These are phyloP conservation scores for Plantago major DNA, from an alignment of 257 asterid species.

Conservation along the genomic window DNA sequence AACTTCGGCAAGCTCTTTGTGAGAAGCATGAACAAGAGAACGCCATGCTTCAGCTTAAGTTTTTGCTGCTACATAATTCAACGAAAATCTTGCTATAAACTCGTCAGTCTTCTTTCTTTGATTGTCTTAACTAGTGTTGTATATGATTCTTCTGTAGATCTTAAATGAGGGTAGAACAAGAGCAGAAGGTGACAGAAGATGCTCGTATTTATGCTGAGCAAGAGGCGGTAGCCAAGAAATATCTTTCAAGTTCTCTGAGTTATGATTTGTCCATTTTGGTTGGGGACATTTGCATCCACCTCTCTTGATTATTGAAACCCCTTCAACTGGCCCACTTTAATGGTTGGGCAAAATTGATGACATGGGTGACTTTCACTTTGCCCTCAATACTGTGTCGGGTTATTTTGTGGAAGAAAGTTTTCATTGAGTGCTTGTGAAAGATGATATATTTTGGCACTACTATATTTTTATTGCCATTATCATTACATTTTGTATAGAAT, in stretches of 20 bases:
- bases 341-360: too few species aligned
- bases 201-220: slow-evolving; percentile 96
- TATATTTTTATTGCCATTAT: too few species aligned
- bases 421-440: too few species aligned
- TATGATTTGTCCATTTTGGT: neutral
- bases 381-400: too few species aligned
- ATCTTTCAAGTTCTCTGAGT: slow-evolving; percentile 88
- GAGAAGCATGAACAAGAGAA: slow-evolving; percentile 97
- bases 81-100: neutral
- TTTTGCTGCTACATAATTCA: slow-evolving; percentile 7
- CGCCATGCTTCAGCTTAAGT: slow-evolving; percentile 93
- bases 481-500: too few species aligned
- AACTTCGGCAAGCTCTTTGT: slow-evolving; percentile 66
- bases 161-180: slow-evolving; percentile 97
- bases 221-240: slow-evolving; percentile 95
- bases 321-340: too few species aligned
- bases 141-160: slow-evolving; percentile 37
- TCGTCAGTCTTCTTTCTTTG: neutral
- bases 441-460: too few species aligned
- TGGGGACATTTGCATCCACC: too few species aligned
- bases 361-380: too few species aligned
- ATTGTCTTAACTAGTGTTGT: neutral
- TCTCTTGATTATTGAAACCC: too few species aligned
- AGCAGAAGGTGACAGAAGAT: slow-evolving; percentile 95
- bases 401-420: too few species aligned